Conservation (phyloP, 805 yeast genomes). For the Monosporozyma aerobia region DNA sequence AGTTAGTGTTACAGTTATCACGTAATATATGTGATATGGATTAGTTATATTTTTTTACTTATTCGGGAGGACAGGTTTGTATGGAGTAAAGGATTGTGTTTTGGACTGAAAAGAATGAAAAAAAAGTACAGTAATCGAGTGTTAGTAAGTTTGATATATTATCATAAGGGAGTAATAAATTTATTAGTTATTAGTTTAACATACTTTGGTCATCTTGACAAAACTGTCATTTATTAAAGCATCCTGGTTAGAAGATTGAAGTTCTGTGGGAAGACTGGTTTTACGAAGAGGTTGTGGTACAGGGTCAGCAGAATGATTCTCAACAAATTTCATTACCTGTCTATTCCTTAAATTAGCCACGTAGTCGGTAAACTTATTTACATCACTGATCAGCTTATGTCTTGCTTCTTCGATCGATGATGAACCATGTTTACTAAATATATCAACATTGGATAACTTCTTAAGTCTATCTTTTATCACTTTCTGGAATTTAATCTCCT, state of each 20-base stretch:
- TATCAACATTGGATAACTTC: neutral
- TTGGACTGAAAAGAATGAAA: conserved; percentile 5
- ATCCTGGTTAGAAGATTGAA: neutral
- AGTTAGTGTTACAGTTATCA: neutral
- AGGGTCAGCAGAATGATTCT: neutral
- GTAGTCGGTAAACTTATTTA: neutral
- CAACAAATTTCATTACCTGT: neutral
- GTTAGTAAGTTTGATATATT: neutral
- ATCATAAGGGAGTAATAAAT: neutral
- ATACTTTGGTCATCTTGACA: conserved; percentile 10
- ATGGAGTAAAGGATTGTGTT: conserved; percentile 9
- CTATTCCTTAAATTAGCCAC: neutral
- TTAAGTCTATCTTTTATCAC: neutral
- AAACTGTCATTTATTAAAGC: conserved; percentile 7
- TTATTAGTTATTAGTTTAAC: neutral
- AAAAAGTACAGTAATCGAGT: neutral
- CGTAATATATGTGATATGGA: too few relatives aligned
- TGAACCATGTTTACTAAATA: neutral
- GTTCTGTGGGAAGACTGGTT: neutral
- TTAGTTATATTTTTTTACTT: neutral
- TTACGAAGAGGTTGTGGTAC: neutral
- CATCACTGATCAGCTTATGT: neutral
- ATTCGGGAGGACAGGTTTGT: conserved; percentile 7
- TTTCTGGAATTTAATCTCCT: neutral
- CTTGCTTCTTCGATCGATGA: neutral